Evolutionary conservation across 345 rosid genomes (phyloP).

Genomic region (Laguncularia racemosa): DNA sequence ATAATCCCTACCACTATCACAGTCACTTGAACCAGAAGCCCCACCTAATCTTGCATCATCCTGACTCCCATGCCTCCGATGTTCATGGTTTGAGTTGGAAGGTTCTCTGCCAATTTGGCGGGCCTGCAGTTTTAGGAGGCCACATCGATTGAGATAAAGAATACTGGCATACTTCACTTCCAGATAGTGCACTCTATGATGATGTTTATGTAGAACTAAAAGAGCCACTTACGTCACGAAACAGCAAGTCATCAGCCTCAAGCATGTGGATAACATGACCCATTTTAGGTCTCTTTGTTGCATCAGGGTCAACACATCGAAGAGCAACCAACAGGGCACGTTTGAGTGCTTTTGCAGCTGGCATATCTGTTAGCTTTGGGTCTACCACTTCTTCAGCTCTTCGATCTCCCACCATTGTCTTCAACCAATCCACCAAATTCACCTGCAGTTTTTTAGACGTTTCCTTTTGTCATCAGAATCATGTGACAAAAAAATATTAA

Average conservation of each 20-base stretch:
- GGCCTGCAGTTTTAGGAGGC: constrained; percentile 24
- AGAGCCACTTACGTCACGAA: constrained; percentile 51
- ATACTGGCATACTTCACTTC: not conserved
- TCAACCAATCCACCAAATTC: constrained; percentile 91
- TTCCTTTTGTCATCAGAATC: constrained; percentile 8
- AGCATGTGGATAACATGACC: constrained; percentile 97
- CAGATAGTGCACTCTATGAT: not conserved
- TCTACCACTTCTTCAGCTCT: constrained; percentile 88
- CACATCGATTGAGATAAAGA: not conserved
- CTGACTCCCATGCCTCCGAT: constrained; percentile 15
- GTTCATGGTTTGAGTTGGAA: constrained; percentile 17
- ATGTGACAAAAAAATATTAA: constrained; percentile 1
- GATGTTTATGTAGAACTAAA: not conserved
- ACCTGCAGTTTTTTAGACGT: constrained; percentile 39
- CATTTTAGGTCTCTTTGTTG: constrained; percentile 93
- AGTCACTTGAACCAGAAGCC: constrained; percentile 37
- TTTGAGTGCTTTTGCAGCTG: constrained; percentile 85
- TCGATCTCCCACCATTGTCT: constrained; percentile 77
- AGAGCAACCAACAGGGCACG: constrained; percentile 77
- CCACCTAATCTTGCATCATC: constrained; percentile 21
- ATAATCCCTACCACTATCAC: constrained; percentile 28
- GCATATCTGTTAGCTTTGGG: constrained; percentile 76
- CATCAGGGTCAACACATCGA: constrained; percentile 94
- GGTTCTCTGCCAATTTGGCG: constrained; percentile 34
- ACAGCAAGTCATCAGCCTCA: constrained; percentile 87